Conservation (phyloP, 177 flowering plant genomes). For the Tripterygium wilfordii region DNA sequence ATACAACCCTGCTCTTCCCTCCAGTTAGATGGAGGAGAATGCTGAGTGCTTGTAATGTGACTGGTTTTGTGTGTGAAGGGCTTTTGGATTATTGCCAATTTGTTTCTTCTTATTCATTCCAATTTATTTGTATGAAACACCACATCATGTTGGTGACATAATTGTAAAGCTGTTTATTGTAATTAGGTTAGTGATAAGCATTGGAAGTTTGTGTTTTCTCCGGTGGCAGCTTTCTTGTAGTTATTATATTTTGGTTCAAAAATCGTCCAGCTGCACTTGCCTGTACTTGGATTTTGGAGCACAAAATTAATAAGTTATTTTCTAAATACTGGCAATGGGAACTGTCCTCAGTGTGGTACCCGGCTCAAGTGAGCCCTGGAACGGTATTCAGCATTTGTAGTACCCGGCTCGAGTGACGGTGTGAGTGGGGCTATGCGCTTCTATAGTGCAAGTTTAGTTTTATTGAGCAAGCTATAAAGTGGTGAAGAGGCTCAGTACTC, state of each 20-base stretch:
- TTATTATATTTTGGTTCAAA: constrained; percentile 5
- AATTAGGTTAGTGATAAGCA: constrained; percentile 24
- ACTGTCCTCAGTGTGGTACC: no score
- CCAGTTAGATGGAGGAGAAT: neutral
- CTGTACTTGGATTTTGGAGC: no score
- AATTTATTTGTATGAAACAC: constrained; percentile 37
- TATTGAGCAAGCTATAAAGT: no score
- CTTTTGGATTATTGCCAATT: constrained; percentile 22
- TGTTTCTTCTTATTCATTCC: constrained; percentile 16
- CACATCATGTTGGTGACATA: constrained; percentile 28
- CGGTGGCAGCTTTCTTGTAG: constrained; percentile 24
- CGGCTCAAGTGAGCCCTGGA: no score
- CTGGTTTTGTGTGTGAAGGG: constrained; percentile 25
- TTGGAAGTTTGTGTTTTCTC: constrained; percentile 22
- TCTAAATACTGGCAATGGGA: no score
- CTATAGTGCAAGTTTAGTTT: no score
- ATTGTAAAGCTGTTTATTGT: constrained; percentile 49
- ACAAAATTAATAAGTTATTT: no score
- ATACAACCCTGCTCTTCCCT: neutral
- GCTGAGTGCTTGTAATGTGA: constrained; percentile 21
- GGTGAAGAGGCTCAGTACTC: no score
- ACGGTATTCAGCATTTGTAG: no score
- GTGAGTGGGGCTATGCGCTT: no score
- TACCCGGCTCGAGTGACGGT: no score
- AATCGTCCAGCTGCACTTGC: no score